These are phyloP conservation scores for Pestalotiopsis sp. DNA, from an alignment of 2,329 filamentous ascomycete species.

Conservation along the genomic window DNA sequence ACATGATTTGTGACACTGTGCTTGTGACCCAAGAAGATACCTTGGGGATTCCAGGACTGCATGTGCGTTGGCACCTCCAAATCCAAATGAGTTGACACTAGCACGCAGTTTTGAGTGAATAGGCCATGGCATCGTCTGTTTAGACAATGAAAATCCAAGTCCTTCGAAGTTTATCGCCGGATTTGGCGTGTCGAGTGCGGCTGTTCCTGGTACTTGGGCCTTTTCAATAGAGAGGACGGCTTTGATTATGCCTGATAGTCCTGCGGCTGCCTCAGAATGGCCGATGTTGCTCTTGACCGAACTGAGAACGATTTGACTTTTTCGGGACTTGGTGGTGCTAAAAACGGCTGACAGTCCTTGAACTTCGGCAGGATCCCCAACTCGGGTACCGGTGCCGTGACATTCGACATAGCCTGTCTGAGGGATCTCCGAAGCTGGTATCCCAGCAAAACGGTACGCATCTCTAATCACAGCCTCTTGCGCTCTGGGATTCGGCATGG, in stretches of 20 bases:
- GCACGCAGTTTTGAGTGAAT: not conserved
- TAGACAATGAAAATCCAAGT: not conserved
- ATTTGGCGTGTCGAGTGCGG: conserved; percentile 1
- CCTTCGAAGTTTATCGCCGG: conserved; percentile 12
- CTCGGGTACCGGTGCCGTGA: conserved; percentile 28
- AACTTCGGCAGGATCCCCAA: conserved; percentile 28
- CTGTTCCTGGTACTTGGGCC: conserved; percentile 38
- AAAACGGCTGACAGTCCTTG: conserved; percentile 20
- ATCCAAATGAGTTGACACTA: conserved; percentile 11
- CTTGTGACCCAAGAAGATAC: not conserved
- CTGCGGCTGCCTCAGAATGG: conserved; percentile 44
- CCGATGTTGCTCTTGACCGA: conserved; percentile 37
- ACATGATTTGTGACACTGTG: not conserved
- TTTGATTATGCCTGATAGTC: conserved; percentile 46
- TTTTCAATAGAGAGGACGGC: conserved; percentile 42
- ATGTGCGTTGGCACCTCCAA: conserved; percentile 13
- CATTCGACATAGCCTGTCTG: conserved; percentile 28
- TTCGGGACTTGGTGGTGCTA: conserved; percentile 14
- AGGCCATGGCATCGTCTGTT: conserved; percentile 6
- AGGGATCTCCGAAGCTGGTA: conserved; percentile 33
- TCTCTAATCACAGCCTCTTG: conserved; percentile 35
- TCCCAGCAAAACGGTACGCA: conserved; percentile 26
- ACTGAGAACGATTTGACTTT: conserved; percentile 22
- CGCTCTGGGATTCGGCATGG: conserved; percentile 40
- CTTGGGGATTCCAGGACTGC: conserved; percentile 1